Evolutionary conservation across 164 flowering plant species (phyloP), one percentile per base, ranked within the genome.

Genomic region (Akebia trifoliata): DNA sequence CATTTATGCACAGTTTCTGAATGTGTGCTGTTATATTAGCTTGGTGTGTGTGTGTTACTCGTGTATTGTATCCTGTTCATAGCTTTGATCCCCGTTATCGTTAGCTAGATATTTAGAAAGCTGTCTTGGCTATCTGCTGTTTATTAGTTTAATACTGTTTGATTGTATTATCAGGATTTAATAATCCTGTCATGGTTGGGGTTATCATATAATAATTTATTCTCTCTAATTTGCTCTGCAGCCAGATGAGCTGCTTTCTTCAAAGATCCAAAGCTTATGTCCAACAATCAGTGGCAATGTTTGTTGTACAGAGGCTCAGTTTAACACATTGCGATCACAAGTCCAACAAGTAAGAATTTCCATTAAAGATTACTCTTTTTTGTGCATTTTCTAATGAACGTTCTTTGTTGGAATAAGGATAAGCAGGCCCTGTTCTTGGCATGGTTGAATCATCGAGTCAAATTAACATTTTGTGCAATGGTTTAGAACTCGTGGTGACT

Each of bases 211-310:
- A 34, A 56, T 53, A 29, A 30, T 40, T 45, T 31, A 32, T 36
- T 14, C 40, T 17, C 5, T 50, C 59, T 50, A 0, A 34, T 25
- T 26, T 71, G 51, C 17, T 68, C 50, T 64, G 45, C 90, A 94
- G 99, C 99, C 99, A 37, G 94, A 83, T 74, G 83, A 76, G 37
- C 60, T 86, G 38, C 77, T 94, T 40, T 94, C 97, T 29, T 70
- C 84, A 58, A 94, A 88, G 69, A 75, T 94, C 45, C 97, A 94
- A 73, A 94, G 97, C 71, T 73, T 94, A 58, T 94, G 97, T 62
- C 97, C 99, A 11, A 84, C 97, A 50, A 81, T 94, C 20, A 82
- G 78, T 35, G 99, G 96, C 45, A 85, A 94, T 77, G 84, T 90
- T 45, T 94, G 99, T 67, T 94, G 97, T 65, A 83, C 96, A 48